Evolutionary conservation across 2,329 filamentous ascomycete species (phyloP).

Genomic region (Phaeoacremonium minimum): DNA sequence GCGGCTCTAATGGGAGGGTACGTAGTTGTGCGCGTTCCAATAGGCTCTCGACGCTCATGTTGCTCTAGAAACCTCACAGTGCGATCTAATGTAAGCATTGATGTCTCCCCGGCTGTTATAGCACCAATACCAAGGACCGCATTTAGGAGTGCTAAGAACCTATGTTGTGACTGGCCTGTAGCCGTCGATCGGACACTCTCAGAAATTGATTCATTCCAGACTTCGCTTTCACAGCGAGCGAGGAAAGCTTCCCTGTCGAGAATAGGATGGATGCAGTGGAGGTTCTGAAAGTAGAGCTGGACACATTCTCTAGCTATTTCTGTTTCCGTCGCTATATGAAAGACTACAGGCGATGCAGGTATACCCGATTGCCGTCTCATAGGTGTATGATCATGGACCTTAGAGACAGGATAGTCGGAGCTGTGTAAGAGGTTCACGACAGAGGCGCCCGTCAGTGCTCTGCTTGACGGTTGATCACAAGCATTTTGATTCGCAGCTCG

Average conservation of each 20-base stretch:
- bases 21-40: background rate
- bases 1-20: slow-evolving; percentile 10
- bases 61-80: slow-evolving; percentile 9
- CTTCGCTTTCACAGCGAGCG: slow-evolving; percentile 10
- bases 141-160: slow-evolving; percentile 11
- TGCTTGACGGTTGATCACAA: background rate
- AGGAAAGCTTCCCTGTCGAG: slow-evolving; percentile 11
- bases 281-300: slow-evolving; percentile 14
- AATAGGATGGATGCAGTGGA: slow-evolving; percentile 16
- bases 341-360: background rate
- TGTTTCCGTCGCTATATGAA: slow-evolving; percentile 3
- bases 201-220: slow-evolving; percentile 6
- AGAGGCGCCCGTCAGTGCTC: slow-evolving; percentile 7
- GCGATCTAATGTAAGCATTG: slow-evolving; percentile 10
- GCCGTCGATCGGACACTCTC: background rate
- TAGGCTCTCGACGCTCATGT: slow-evolving; percentile 2
- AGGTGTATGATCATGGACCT: background rate
- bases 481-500: background rate
- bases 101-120: slow-evolving; percentile 11
- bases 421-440: slow-evolving; percentile 14
- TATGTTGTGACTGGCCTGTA: slow-evolving; percentile 2
- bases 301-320: slow-evolving; percentile 13
- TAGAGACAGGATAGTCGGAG: slow-evolving; percentile 10
- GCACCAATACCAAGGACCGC: slow-evolving; percentile 10
- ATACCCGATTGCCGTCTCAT: background rate